Conservation (phyloP, 2,329 filamentous ascomycete genomes). For the Annulohypoxylon truncatum region DNA sequence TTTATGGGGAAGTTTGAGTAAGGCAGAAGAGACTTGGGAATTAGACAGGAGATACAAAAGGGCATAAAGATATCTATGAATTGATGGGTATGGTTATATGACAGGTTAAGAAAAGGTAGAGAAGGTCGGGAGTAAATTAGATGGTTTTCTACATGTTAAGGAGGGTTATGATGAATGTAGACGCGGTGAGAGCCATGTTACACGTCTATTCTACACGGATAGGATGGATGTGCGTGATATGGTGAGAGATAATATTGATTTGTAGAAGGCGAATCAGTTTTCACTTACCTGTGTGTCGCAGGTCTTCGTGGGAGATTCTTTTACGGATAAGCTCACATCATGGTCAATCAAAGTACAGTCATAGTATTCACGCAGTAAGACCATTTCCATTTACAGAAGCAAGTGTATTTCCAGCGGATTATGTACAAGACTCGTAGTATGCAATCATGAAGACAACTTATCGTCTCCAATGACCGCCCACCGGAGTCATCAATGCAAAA, state of each 20-base stretch:
- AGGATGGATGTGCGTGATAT: background rate
- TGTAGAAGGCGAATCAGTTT: background rate
- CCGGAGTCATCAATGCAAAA: too few relatives aligned
- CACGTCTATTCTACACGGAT: background rate
- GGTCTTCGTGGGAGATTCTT: background rate
- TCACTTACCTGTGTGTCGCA: background rate
- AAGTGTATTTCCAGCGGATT: too few relatives aligned
- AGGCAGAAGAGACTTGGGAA: background rate
- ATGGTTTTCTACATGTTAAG: background rate
- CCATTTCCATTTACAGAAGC: background rate
- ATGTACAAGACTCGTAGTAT: too few relatives aligned
- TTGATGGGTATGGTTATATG: background rate
- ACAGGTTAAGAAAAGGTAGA: background rate
- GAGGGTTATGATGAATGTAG: background rate
- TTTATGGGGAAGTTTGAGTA: constrained; percentile 39
- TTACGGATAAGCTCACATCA: background rate
- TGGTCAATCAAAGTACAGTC: background rate
- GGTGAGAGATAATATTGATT: background rate
- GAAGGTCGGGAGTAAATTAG: background rate
- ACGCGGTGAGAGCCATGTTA: background rate
- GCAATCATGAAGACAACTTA: too few relatives aligned
- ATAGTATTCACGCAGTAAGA: background rate
- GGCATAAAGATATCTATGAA: background rate
- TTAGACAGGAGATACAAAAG: background rate
- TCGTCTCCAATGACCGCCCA: too few relatives aligned